Evolutionary conservation across 164 flowering plant species (phyloP).

Genomic region (Houttuynia cordata): DNA sequence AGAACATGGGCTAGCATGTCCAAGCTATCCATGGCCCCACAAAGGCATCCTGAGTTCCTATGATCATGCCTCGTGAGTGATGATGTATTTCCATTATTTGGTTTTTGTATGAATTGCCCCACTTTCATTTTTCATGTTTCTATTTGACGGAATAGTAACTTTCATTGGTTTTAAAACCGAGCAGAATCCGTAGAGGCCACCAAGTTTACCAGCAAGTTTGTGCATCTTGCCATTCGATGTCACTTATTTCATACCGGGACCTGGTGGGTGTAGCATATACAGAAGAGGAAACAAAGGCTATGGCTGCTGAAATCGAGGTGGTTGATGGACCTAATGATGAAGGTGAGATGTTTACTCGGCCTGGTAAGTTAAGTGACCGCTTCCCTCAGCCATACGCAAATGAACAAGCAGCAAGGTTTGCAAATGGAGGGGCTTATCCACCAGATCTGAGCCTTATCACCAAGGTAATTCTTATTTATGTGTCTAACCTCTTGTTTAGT

Average conservation of each 20-base stretch:
- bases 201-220: constrained; percentile 82
- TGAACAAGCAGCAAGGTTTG: constrained; percentile 66
- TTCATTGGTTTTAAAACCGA: neutral
- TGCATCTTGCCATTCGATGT: constrained; percentile 86
- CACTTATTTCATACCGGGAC: constrained; percentile 73
- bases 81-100: neutral
- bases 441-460: constrained; percentile 15
- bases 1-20: constrained; percentile 71
- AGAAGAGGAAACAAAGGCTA: constrained; percentile 67
- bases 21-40: constrained; percentile 95
- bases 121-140: neutral
- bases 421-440: constrained; percentile 17
- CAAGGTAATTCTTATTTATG: constrained; percentile 1
- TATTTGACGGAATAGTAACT: neutral
- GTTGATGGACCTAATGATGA: constrained; percentile 90
- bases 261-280: constrained; percentile 83
- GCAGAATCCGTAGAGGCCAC: constrained; percentile 48
- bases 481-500: neutral
- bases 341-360: constrained; percentile 87
- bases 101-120: neutral
- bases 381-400: constrained; percentile 73
- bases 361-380: constrained; percentile 74
- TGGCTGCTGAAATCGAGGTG: constrained; percentile 90
- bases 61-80: constrained; percentile 88
- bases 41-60: constrained; percentile 88